phyloP scores from a whole-genome alignment of 768 basidiomycete genomes.

The Rhodotorula paludigena region DNA sequence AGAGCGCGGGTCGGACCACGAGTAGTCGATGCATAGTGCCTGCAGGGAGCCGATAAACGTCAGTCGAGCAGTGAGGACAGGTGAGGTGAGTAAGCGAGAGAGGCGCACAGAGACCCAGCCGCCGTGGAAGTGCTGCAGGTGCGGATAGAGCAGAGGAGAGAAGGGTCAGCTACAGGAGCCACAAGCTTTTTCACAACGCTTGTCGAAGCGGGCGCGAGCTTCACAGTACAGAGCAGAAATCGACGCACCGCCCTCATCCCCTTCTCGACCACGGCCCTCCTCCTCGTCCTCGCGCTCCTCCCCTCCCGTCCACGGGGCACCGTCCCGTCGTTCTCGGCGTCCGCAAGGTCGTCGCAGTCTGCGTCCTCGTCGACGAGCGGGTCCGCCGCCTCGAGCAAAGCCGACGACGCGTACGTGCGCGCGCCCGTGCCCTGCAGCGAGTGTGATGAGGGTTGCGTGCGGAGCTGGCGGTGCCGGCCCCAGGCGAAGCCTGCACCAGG shows the following conservation, averaged over 20 bases:
- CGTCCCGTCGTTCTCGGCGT: conserved; percentile 41
- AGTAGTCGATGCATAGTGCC: too few species aligned
- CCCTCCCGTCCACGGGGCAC: conserved; percentile 28
- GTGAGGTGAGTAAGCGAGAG: too few species aligned
- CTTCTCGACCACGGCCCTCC: conserved; percentile 44
- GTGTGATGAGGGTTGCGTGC: conserved; percentile 11
- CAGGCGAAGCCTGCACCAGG: conserved; percentile 11
- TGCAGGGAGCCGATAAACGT: too few species aligned
- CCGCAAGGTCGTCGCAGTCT: conserved; percentile 43
- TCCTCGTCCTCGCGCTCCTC: conserved; percentile 26
- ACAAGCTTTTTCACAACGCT: too few species aligned
- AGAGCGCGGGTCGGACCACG: too few species aligned
- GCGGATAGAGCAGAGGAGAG: too few species aligned
- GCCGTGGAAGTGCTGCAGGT: too few species aligned
- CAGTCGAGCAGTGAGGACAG: too few species aligned
- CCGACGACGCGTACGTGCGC: neutral
- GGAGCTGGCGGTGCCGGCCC: conserved; percentile 26
- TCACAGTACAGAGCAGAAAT: neutral
- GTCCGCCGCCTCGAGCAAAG: conserved; percentile 6
- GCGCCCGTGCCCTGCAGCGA: neutral
- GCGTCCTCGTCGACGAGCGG: conserved; percentile 28
- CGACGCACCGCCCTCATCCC: conserved; percentile 36
- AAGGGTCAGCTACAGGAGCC: too few species aligned
- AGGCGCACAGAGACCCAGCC: too few species aligned
- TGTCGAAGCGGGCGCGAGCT: too few species aligned